Evolutionary conservation across 2,329 filamentous ascomycete genomes (phyloP), one percentile per base, ranked within the genome.

Genomic region (Pyrenophora graminea): DNA sequence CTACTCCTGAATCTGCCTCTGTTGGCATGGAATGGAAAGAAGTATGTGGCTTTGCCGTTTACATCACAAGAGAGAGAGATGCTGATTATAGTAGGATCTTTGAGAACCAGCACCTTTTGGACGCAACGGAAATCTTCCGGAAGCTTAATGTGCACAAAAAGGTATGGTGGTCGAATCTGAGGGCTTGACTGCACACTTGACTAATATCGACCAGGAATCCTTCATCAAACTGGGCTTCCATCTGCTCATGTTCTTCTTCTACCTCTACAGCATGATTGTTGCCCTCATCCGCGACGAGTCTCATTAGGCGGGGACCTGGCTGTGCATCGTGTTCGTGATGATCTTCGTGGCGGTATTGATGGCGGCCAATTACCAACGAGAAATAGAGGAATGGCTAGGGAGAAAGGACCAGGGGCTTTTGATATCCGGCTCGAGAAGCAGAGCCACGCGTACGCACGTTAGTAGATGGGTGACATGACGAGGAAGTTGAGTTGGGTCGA

Each of bases 241-340:
- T 77, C 82, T 99, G 55, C 77, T 99, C 79, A 97, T 99, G 91
- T 99, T 99, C 85, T 99, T 99, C 86, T 99, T 97, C 85, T 99
- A 99, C 80, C 88, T 99, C 50, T 96, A 96, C 85, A 95, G 90
- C 87, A 95, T 94, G 90, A 94, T 94, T 66, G 93, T 97, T 60
- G 93, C 94, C 62, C 84, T 99, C 58, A 99, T 99, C 81, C 87
- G 89, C 71, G 94, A 97, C 76, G 94, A 99, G 79, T 85, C 89
- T 54, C 85, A 91, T 77, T 96, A 64, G 72, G 68, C 48, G 56
- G 72, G 67, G 70, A 67, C 10, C 39, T 3, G 31, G 17, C 34
- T 46, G 23, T 15, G 33, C 18, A 32, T 53, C 39, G 17, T 45
- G 30, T 43, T 51, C 27, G 36, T 48, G 30, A 42, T 25, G 40